Evolutionary conservation across 108 stramenopile genomes (phyloP).

Genomic region (Pseudonitzschia delicatissima): DNA sequence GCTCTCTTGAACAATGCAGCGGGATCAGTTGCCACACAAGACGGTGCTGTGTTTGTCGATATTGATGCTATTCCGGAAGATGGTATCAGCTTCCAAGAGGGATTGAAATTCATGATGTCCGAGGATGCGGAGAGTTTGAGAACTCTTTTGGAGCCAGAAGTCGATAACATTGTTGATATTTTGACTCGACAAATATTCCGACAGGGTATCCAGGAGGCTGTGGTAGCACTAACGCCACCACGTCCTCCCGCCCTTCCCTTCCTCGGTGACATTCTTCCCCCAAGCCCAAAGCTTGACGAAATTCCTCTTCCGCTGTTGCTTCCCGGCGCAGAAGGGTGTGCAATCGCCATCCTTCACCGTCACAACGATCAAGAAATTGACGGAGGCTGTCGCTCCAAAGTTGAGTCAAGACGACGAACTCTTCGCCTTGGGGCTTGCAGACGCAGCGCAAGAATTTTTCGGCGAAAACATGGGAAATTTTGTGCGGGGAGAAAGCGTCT

Average conservation of each 20-base stretch:
- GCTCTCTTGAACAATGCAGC: constrained; percentile 84
- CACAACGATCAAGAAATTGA: constrained; percentile 58
- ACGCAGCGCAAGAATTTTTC: constrained; percentile 67
- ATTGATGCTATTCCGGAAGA: constrained; percentile 81
- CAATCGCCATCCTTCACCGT: constrained; percentile 34
- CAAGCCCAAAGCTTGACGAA: constrained; percentile 66
- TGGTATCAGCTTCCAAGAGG: constrained; percentile 62
- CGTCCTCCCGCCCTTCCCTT: constrained; percentile 65
- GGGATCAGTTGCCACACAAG: constrained; percentile 59
- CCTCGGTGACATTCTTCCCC: constrained; percentile 69
- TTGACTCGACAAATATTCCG: constrained; percentile 74
- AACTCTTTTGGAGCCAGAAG: constrained; percentile 68
- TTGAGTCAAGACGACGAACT: constrained; percentile 81
- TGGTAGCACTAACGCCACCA: constrained; percentile 66
- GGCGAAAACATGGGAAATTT: constrained; percentile 63
- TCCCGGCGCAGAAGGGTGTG: constrained; percentile 29
- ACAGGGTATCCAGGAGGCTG: constrained; percentile 63
- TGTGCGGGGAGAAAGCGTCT: constrained; percentile 62
- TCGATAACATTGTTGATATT: constrained; percentile 75
- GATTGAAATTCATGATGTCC: constrained; percentile 70
- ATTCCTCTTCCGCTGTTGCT: constrained; percentile 69
- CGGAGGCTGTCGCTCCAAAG: constrained; percentile 73
- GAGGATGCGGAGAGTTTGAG: constrained; percentile 72
- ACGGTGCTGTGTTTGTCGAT: constrained; percentile 83
- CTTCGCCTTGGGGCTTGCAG: constrained; percentile 76